Evolutionary conservation across 164 flowering plant genomes (phyloP), one percentile per base, ranked within the genome.

Genomic region (Cinnamomum micranthum): DNA sequence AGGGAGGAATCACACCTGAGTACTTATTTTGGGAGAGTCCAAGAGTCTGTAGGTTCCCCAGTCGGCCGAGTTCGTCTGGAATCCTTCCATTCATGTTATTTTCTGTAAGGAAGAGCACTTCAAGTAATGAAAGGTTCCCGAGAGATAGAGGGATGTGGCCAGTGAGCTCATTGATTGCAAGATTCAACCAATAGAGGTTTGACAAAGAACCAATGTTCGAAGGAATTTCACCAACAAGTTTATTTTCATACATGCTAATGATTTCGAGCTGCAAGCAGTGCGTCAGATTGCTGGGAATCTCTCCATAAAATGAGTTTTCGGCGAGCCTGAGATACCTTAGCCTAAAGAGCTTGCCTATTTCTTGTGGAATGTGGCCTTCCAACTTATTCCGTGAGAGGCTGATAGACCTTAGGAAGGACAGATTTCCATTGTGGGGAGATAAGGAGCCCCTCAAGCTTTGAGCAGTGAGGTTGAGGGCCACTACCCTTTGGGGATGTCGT

Each of bases 401-500:
- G 60, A 87, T 79, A n/a, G 75, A 73, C 22, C 41, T 14, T 4
- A 87, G 87, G 71, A 79, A 85, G 17, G 86, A 77, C 47, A 87
- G 82, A 25, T 87, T 87, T 10, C 80, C 86, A 13, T 84, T 68
- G 20, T 71, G 71, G 1, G 90, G 86, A 69, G 74, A 75, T 13
- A 87, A 66, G 28, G 82, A 2, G 11, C 88, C 88, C 0, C 24
- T 11, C 10, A 87, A 50, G 6, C 73, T 31, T 0, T 59, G 73
- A 25, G 55, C 28, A 6, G 52, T 13, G 15, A 86, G 75, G 33
- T 77, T 73, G 47, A 86, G 41, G 15, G 28, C 2, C 14, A 51
- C 33, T 10, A 84, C 86, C 25, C 88, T 75, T 19, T 55, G 31
- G 0, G 1, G 66, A 11, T 58, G 51, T 55, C 35, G 68, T n/a